A percentile compares a stretch with the other conserved stretches of the same genome.
Conservation (phyloP, 2,329 filamentous ascomycete genomes). For the Alternaria ventricosa region DNA sequence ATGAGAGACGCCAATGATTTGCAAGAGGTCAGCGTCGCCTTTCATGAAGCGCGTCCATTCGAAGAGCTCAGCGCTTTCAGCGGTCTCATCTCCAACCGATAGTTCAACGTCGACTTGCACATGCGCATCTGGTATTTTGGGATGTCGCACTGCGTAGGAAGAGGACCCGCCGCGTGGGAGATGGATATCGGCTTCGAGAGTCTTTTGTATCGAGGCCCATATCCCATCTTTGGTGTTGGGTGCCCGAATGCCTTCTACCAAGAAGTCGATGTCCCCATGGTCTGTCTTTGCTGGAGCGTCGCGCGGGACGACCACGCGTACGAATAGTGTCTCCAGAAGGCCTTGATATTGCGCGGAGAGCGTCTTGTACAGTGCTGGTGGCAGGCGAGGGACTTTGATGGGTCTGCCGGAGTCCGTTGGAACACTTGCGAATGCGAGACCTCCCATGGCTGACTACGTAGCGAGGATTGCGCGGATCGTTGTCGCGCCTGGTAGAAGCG, state of each 20-base stretch:
- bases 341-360: conserved; percentile 57
- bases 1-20: conserved; percentile 68
- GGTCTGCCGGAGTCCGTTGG: conserved; percentile 48
- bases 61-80: conserved; percentile 46
- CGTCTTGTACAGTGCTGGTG: conserved; percentile 60
- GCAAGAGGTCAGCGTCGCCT: conserved; percentile 75
- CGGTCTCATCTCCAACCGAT: conserved; percentile 48
- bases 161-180: conserved; percentile 33
- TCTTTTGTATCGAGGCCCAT: conserved; percentile 43
- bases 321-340: conserved; percentile 60
- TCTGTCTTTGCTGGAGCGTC: conserved; percentile 73
- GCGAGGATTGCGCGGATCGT: not conserved
- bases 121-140: conserved; percentile 41
- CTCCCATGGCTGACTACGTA: conserved; percentile 64
- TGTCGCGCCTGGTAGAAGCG: not conserved
- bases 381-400: conserved; percentile 71
- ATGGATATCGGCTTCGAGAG: conserved; percentile 55
- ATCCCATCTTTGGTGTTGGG: conserved; percentile 17
- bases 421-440: conserved; percentile 48
- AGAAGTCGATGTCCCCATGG: conserved; percentile 76
- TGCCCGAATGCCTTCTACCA: conserved; percentile 53
- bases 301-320: conserved; percentile 64
- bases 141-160: conserved; percentile 60
- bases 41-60: conserved; percentile 72
- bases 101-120: conserved; percentile 75